Base-by-base conservation (phyloP, 2,329 filamentous ascomycete species). In the Tolypocladium ovalisporum region DNA sequence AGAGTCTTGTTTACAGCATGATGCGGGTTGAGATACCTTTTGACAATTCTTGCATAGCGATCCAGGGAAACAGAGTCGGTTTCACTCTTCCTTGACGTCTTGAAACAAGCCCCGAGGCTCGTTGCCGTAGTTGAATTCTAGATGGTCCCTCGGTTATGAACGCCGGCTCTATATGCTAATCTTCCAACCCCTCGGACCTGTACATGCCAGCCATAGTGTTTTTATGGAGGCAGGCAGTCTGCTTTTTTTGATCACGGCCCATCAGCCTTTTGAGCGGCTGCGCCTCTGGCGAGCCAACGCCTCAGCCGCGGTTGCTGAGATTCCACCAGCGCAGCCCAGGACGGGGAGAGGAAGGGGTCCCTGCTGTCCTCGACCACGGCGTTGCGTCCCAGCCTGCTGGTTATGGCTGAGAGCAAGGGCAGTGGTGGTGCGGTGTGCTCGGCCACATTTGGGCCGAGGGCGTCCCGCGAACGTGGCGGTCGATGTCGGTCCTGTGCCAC, bases 251-350 rank as follows among this genome's bases (percentile, higher is more conserved):
- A 13, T 32, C 9, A 27, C 22, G 47, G 19, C 29, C 27, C 9
- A 7, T 34, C 19, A 9, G 19, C 17, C 3, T 32, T 49, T 7
- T 17, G 44, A 27, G 9, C n/a, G 4, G 12, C 22, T 15, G 9
- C 47, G 47, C 44, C 27, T 24, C 9, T 22, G 15, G 19, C 32
- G 9, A 40, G 22, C 58, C 58, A 60, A n/a, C 36, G 58, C 34
- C 56, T 29, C 55, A 62, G 53, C 35, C 60, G 53, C 1, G 47
- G 24, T 37, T 52, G 35, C 36, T 62, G 27, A 2, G 52, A 13
- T 7, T 58, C 53, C 19, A 63, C 58, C 29, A 64, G 15, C 1
- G 57, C 27, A 10, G 55, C 53, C 64, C 64, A 65, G 13, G 57
- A 24, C 5, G 57, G 59, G 2, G 60, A 57, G 2, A 58, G 0